Conservation (phyloP, 2,329 filamentous ascomycete species). For the Epichloe bromicola region DNA sequence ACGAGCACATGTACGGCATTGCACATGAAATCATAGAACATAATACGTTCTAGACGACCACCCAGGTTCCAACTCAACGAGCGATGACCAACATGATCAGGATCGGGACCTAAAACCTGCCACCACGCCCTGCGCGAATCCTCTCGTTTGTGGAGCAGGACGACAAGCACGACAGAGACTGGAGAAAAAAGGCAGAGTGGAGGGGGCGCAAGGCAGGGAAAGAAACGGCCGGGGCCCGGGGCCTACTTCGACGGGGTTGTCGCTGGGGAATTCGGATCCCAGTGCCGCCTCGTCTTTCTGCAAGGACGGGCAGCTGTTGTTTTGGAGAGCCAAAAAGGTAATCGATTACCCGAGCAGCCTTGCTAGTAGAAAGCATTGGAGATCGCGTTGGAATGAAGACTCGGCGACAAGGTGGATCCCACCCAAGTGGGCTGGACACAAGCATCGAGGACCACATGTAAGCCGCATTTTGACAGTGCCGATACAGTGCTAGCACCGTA, state of each 20-base stretch:
- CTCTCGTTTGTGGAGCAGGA: not conserved
- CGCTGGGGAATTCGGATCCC: not conserved
- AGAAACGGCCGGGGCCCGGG: slow-evolving; percentile 1
- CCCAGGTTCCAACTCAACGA: not conserved
- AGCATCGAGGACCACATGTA: not conserved
- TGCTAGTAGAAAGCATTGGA: not conserved
- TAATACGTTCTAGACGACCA: not conserved
- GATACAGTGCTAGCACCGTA: not conserved
- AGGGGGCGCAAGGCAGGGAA: not conserved
- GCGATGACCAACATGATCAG: not conserved
- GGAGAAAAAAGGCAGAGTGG: not conserved
- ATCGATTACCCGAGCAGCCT: not conserved
- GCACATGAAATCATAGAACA: not conserved
- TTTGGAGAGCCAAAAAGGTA: not conserved
- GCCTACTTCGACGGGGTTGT: not conserved
- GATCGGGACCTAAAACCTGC: not conserved
- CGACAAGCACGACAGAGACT: no score
- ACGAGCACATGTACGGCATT: not conserved
- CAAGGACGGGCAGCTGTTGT: not conserved
- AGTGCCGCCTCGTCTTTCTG: not conserved
- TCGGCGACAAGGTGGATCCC: not conserved
- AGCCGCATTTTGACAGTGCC: not conserved
- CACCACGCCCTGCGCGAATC: not conserved
- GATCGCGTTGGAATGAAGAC: slow-evolving; percentile 3
- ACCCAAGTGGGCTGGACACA: not conserved